Conservation (phyloP, 495 filamentous ascomycete genomes). For the Lepidopterella palustris region DNA sequence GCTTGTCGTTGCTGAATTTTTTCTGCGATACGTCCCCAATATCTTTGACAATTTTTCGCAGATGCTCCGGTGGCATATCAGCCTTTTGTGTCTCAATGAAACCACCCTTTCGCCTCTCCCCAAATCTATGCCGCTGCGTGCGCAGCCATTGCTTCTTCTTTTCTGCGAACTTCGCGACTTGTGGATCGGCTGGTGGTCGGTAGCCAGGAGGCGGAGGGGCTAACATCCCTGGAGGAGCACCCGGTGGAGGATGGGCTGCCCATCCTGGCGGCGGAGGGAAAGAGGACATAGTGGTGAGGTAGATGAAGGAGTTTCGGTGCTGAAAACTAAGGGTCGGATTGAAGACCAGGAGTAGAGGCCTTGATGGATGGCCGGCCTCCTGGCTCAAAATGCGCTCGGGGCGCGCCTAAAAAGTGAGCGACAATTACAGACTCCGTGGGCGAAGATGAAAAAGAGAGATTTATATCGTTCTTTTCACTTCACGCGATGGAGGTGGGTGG, state of each 20-base stretch:
- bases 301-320: not conserved
- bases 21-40: slow-evolving; percentile 99
- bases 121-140: slow-evolving; percentile 84
- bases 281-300: slow-evolving; percentile 61
- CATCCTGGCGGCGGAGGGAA: slow-evolving; percentile 67
- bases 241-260: slow-evolving; percentile 65
- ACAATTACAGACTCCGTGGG: too few species aligned
- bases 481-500: too few species aligned
- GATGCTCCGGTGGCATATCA: slow-evolving; percentile 97
- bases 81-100: slow-evolving; percentile 98
- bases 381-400: too few species aligned
- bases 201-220: slow-evolving; percentile 88
- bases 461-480: too few species aligned
- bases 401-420: too few species aligned
- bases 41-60: slow-evolving; percentile 96
- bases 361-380: too few species aligned
- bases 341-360: too few species aligned
- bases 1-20: slow-evolving; percentile 98
- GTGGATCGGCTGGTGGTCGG: slow-evolving; percentile 74
- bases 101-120: slow-evolving; percentile 92
- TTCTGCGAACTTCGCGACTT: slow-evolving; percentile 88
- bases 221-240: slow-evolving; percentile 68
- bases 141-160: slow-evolving; percentile 99
- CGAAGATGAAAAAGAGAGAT: too few species aligned
- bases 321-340: too few species aligned